Evolutionary conservation across 1,284 basidiomycete species (phyloP).

Genomic region (Omphalotus olearius): DNA sequence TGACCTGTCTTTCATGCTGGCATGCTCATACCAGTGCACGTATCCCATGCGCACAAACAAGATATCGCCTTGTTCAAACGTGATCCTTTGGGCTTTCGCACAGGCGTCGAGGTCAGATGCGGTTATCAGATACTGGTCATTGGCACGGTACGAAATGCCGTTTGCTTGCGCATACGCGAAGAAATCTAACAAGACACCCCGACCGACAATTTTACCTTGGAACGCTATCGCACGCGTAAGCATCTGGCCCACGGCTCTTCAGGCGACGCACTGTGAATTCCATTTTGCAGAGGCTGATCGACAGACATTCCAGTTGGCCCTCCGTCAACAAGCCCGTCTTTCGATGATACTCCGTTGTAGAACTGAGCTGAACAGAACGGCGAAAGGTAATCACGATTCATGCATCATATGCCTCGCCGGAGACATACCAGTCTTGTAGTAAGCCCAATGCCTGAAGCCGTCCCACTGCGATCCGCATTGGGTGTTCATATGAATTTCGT

Average conservation of each 20-base stretch:
- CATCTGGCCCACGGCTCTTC: background rate
- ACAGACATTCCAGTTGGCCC: background rate
- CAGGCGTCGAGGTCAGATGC: background rate
- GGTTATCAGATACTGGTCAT: background rate
- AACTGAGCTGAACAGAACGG: background rate
- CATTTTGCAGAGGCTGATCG: background rate
- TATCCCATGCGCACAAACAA: constrained; percentile 3
- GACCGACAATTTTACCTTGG: background rate
- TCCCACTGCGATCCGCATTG: constrained; percentile 2
- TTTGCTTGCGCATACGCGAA: background rate
- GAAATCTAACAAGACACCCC: constrained; percentile 1
- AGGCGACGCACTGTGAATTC: background rate
- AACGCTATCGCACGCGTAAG: background rate
- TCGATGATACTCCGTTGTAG: background rate
- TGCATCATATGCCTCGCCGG: too few species aligned
- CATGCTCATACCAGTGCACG: background rate
- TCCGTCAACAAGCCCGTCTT: background rate
- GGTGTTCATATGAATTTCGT: constrained; percentile 3
- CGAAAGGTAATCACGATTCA: background rate
- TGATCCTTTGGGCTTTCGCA: background rate
- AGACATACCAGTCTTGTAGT: constrained; percentile 1
- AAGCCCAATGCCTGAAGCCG: constrained; percentile 3
- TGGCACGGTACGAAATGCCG: background rate
- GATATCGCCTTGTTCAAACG: constrained; percentile 1
- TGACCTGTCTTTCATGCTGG: background rate